Base-by-base conservation (phyloP, 805 yeast genomes). In the Kuraishia piskuri region DNA sequence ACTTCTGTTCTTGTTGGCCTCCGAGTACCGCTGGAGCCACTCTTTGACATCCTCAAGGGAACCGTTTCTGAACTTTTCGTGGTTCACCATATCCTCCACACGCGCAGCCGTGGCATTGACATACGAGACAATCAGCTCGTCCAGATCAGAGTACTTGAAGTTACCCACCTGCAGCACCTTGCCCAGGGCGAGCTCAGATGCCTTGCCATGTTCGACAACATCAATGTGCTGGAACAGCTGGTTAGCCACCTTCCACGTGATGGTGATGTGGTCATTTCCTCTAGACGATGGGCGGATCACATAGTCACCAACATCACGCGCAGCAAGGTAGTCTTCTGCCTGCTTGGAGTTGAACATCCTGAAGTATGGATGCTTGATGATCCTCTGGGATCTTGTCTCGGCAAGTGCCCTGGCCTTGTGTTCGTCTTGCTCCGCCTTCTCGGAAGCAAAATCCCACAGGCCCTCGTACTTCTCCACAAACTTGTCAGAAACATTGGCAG, bases 211-310 rank as follows among this genome's bases (percentile, higher is more conserved):
- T 68, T 94, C 98, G 57, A 83, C 74, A 49, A 94, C 87, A 60
- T 90, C 94, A 58, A 94, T 73, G 66, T 94, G 98, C 67, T 94
- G 98, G 71, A 86, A 94, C 57, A 92, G 71, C 65, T 85, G 87
- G 64, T 88, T 92, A 55, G 88, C 94, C 49, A 94, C 91, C 67
- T 94, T 94, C 97, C 98, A 94, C 0, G 99, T 92, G 46, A 92
- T 84, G 2, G 96, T 90, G 60, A 94, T 76, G 68, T 84, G 97
- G 57, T 89, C 88, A 49, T 80, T 76, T 47, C 99, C 99, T 57
- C 84, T 82, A 9, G 96, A 89, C 0, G 97, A 90, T 20, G 98
- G 99, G 60, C 99, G 80, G 53, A 94, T 87, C 21, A 94, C 96
- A 70, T 90, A 80, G 60, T 89, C 96, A 52, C 99, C 99, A 58